Conservation (phyloP, 192 early-diverging fungal species). For the Coemansia sp. region DNA sequence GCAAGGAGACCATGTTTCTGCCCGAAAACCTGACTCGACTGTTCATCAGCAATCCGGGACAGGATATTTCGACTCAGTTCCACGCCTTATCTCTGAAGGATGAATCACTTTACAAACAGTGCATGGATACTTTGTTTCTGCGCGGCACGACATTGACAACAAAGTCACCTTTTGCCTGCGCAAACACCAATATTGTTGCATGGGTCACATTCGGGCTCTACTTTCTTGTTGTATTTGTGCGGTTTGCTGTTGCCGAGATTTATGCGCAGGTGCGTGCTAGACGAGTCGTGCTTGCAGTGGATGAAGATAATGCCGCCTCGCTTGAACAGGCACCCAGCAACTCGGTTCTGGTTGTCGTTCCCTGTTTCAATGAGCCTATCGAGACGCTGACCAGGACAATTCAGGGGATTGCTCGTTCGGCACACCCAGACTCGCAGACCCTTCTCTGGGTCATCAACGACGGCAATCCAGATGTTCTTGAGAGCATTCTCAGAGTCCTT, state of each 20-base stretch:
- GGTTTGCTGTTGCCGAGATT: slow-evolving; percentile 33
- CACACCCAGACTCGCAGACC: slow-evolving; percentile 37
- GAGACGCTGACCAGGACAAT: slow-evolving; percentile 43
- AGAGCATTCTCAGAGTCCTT: slow-evolving; percentile 30
- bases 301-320: slow-evolving; percentile 10
- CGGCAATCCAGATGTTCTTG: slow-evolving; percentile 25
- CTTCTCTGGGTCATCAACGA: slow-evolving; percentile 49
- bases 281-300: slow-evolving; percentile 20
- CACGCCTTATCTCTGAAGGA: slow-evolving; percentile 16
- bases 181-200: slow-evolving; percentile 51
- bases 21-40: slow-evolving; percentile 31
- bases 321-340: slow-evolving; percentile 3
- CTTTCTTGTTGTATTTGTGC: slow-evolving; percentile 37
- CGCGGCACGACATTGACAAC: slow-evolving; percentile 38
- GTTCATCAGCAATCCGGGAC: slow-evolving; percentile 35
- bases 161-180: slow-evolving; percentile 48
- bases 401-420: slow-evolving; percentile 41
- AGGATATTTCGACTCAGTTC: slow-evolving; percentile 28
- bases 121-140: slow-evolving; percentile 36
- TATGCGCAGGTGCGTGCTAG: slow-evolving; percentile 34
- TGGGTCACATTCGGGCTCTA: slow-evolving; percentile 50
- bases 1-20: slow-evolving; percentile 31
- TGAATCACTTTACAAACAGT: slow-evolving; percentile 35
- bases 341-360: slow-evolving; percentile 39
- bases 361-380: slow-evolving; percentile 30